A percentile compares a stretch with the other conserved stretches of the same genome.
Evolutionary conservation across 2,329 filamentous ascomycete species (phyloP).

Genomic region (Sporothrix schenckii): DNA sequence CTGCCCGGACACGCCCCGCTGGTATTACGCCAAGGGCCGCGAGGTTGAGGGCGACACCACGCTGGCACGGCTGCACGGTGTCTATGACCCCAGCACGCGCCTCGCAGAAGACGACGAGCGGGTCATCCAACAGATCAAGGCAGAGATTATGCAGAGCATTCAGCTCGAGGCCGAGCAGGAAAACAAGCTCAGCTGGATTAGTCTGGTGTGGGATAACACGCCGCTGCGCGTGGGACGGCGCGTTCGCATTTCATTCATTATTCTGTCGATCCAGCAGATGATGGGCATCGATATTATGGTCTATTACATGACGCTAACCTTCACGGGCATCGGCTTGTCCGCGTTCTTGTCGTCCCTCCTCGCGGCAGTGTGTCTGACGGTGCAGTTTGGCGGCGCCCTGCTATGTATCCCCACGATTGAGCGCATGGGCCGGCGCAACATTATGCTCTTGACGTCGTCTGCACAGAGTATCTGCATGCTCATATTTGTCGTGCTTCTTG

Average conservation of each 20-base stretch:
- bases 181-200: conserved; percentile 18
- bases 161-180: conserved; percentile 21
- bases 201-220: conserved; percentile 15
- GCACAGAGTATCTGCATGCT: conserved; percentile 9
- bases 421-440: conserved; percentile 15
- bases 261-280: conserved; percentile 24
- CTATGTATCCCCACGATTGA: conserved; percentile 17
- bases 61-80: conserved; percentile 12
- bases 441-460: conserved; percentile 7
- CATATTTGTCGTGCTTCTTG: conserved; percentile 11
- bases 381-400: conserved; percentile 15
- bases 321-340: background rate
- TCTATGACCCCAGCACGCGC: background rate
- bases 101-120: background rate
- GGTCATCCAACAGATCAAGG: conserved; percentile 3
- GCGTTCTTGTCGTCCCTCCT: conserved; percentile 9
- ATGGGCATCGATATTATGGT: conserved; percentile 17
- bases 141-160: conserved; percentile 20
- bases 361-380: background rate
- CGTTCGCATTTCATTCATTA: conserved; percentile 10
- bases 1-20: conserved; percentile 18
- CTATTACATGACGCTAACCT: background rate
- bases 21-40: conserved; percentile 24
- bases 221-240: conserved; percentile 19
- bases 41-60: conserved; percentile 13